phyloP scores from a whole-genome alignment of 2,329 filamentous ascomycete species.

The Monilinia vaccinii-corymbosi region DNA sequence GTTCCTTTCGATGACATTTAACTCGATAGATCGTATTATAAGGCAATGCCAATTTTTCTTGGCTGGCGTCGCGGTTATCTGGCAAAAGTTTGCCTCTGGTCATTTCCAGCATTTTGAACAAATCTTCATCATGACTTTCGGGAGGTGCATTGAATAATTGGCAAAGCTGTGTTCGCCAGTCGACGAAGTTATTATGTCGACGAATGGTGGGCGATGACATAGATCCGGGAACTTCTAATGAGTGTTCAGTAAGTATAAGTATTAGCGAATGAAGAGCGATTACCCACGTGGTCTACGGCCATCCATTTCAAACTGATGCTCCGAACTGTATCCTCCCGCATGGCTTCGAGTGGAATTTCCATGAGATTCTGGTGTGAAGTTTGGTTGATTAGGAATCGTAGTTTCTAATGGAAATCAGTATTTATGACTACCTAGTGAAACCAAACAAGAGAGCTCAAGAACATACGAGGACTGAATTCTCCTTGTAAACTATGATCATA shows the following conservation, averaged over 20 bases:
- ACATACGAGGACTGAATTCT: slow-evolving; percentile 8
- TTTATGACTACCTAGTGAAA: not conserved
- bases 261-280: not conserved
- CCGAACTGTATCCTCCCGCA: not conserved
- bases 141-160: slow-evolving; percentile 7
- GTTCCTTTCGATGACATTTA: not conserved
- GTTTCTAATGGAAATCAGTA: not conserved
- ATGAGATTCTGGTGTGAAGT: slow-evolving; percentile 10
- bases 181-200: slow-evolving; percentile 1
- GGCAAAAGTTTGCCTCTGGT: slow-evolving; percentile 1
- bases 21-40: slow-evolving; percentile 10
- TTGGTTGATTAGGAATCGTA: slow-evolving; percentile 5
- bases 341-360: slow-evolving; percentile 6
- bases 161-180: slow-evolving; percentile 9
- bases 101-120: slow-evolving; percentile 8
- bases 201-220: slow-evolving; percentile 3
- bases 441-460: not conserved
- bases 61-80: not conserved
- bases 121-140: slow-evolving; percentile 7
- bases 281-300: slow-evolving; percentile 5
- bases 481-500: slow-evolving; percentile 6
- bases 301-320: slow-evolving; percentile 9
- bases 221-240: not conserved
- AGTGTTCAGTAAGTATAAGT: not conserved
- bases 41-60: slow-evolving; percentile 3